A percentile compares a stretch with the other conserved stretches of the same genome.
These are phyloP conservation scores for Coemansia sp. DNA, from an alignment of 192 early-diverging fungal species.

Conservation along the genomic window DNA sequence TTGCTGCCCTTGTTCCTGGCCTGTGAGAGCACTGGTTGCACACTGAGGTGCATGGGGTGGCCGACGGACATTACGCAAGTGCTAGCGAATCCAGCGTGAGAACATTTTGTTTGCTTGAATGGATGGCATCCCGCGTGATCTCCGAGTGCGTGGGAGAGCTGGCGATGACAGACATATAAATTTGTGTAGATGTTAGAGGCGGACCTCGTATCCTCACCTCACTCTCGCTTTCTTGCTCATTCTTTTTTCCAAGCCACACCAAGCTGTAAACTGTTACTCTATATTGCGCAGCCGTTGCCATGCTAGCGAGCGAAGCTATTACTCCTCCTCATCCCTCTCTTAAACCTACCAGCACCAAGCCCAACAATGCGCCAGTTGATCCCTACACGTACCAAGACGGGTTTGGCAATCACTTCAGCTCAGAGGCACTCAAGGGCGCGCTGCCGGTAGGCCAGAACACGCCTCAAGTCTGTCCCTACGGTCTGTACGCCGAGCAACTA, in stretches of 20 bases:
- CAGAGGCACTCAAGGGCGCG: slow-evolving; percentile 77
- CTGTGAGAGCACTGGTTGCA: neutral
- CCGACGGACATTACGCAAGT: neutral
- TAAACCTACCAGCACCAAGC: neutral
- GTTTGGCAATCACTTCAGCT: slow-evolving; percentile 86
- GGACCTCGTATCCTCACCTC: neutral
- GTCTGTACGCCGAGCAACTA: slow-evolving; percentile 93
- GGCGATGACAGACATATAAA: neutral
- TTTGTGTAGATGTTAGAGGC: neutral
- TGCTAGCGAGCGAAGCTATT: slow-evolving; percentile 6
- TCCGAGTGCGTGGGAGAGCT: slow-evolving; percentile 9
- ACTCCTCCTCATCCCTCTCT: neutral
- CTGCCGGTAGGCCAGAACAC: slow-evolving; percentile 90
- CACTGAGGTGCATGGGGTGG: neutral
- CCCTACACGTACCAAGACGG: slow-evolving; percentile 70
- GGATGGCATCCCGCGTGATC: neutral
- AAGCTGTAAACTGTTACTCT: neutral
- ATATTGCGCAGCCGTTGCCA: neutral
- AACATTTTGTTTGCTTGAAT: neutral
- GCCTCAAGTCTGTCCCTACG: slow-evolving; percentile 86
- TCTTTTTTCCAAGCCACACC: neutral
- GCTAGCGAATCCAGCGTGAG: slow-evolving; percentile 1
- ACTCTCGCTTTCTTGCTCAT: neutral
- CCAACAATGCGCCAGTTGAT: neutral
- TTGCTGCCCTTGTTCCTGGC: neutral